Evolutionary conservation across 1,139 yeast genomes (phyloP), one percentile per base, ranked within the genome.

Genomic region (Pichia sp.): DNA sequence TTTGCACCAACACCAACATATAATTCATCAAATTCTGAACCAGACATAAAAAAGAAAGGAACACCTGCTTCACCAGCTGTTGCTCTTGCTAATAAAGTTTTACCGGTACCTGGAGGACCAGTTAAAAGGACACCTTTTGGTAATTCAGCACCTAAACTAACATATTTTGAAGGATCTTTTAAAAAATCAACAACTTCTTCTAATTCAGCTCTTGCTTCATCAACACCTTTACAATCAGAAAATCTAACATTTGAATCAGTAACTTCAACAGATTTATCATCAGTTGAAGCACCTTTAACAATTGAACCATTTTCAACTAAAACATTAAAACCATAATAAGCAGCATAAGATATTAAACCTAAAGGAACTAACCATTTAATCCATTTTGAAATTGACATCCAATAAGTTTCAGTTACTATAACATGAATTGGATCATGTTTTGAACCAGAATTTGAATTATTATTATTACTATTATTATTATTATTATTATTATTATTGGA

Each of bases 31-130:
- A 94, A 94, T 67, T 94, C 98, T 2, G 97, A 88, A 45, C 98
- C 99, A 4, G 96, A 86, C 97, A 92, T 90, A 68, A 90, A 92
- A 68, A 92, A 92, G 65, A 94, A 94, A 32, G 97, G 98, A 33
- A 92, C 98, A 44, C 96, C 98, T 2, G 99, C 98, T 68, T 94
- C 98, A 53, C 98, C 98, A 9, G 99, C 99, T 38, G 97, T 95
- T 26, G 99, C 98, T 59, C 98, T 79, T 1, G 98, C 98, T 54
- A 94, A 76, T 55, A 94, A 73, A 1, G 99, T 94, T 67, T 94
- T 94, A 78, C 99, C 99, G 6, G 99, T 94, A 70, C 99, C 99
- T 38, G 99, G 99, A 38, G 99, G 99, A 42, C 99, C 99, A 7
- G 98, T 92, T 55, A 94, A 74, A 51, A 94, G 71, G 5, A 94